A percentile compares a stretch with the other conserved stretches of the same genome.
Evolutionary conservation across 2,329 filamentous ascomycete genomes (phyloP).

Genomic region (Aspergillus puulaauensis): DNA sequence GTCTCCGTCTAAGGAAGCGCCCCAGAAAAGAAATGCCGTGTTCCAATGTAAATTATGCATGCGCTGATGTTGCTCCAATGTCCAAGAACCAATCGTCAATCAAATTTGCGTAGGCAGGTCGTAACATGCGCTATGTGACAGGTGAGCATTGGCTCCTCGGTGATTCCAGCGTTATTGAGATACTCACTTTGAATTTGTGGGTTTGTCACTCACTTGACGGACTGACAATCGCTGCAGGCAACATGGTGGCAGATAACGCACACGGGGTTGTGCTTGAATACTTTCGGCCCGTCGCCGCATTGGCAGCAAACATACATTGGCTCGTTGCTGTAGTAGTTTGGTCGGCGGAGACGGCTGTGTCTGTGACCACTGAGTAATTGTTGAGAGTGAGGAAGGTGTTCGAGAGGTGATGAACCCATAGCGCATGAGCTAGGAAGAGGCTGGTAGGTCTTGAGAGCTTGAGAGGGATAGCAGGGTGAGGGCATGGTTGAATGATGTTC

Average conservation of each 20-base stretch:
- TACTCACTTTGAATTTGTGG: background rate
- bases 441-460: background rate
- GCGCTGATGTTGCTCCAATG: background rate
- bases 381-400: background rate
- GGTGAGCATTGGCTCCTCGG: background rate
- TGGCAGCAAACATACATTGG: conserved; percentile 39
- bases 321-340: conserved; percentile 17
- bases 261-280: conserved; percentile 31
- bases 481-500: background rate
- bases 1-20: background rate
- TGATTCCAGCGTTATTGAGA: background rate
- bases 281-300: conserved; percentile 41
- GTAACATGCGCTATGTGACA: background rate
- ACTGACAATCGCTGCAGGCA: conserved; percentile 29
- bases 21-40: background rate
- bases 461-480: background rate
- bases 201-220: conserved; percentile 25
- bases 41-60: background rate
- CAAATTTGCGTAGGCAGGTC: background rate
- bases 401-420: background rate
- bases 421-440: background rate
- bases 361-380: background rate
- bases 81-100: background rate
- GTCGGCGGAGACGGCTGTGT: background rate
- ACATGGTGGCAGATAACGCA: conserved; percentile 36